phyloP scores from a whole-genome alignment of 768 basidiomycete genomes.

The Amanita exitialis region DNA sequence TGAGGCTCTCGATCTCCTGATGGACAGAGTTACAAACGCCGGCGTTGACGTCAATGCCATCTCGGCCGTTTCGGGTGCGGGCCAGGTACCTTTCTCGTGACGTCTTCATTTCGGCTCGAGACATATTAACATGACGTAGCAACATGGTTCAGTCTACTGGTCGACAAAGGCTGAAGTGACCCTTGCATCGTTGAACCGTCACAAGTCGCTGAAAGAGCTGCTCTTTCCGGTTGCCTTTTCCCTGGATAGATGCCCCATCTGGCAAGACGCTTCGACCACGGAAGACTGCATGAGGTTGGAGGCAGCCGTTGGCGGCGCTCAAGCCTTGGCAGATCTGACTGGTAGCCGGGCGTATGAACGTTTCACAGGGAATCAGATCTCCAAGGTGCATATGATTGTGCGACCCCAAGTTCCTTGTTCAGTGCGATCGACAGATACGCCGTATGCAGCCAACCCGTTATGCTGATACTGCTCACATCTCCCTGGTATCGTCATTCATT shows the following conservation, averaged over 20 bases:
- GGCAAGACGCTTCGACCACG: conserved; percentile 87
- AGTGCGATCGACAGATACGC: conserved; percentile 35
- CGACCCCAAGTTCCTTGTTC: background rate
- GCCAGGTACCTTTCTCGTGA: conserved; percentile 41
- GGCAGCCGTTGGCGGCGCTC: conserved; percentile 55
- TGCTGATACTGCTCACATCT: conserved; percentile 53
- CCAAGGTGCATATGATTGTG: conserved; percentile 34
- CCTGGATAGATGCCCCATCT: conserved; percentile 62
- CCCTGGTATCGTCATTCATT: conserved; percentile 76
- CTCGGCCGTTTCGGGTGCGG: conserved; percentile 64
- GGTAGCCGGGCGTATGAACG: conserved; percentile 83
- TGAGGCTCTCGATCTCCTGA: conserved; percentile 74
- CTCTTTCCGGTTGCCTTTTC: conserved; percentile 60
- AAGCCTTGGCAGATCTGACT: conserved; percentile 62
- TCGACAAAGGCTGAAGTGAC: conserved; percentile 39
- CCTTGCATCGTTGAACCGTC: conserved; percentile 44
- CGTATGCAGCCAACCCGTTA: conserved; percentile 44
- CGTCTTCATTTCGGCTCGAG: background rate
- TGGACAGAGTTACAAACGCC: conserved; percentile 48
- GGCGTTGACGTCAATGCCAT: conserved; percentile 51
- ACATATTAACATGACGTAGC: conserved; percentile 28
- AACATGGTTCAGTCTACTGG: conserved; percentile 89
- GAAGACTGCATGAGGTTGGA: conserved; percentile 65
- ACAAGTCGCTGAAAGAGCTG: conserved; percentile 44
- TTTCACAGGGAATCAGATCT: conserved; percentile 83